phyloP scores from a whole-genome alignment of 208 protist species.

The Crithidia sp. region DNA sequence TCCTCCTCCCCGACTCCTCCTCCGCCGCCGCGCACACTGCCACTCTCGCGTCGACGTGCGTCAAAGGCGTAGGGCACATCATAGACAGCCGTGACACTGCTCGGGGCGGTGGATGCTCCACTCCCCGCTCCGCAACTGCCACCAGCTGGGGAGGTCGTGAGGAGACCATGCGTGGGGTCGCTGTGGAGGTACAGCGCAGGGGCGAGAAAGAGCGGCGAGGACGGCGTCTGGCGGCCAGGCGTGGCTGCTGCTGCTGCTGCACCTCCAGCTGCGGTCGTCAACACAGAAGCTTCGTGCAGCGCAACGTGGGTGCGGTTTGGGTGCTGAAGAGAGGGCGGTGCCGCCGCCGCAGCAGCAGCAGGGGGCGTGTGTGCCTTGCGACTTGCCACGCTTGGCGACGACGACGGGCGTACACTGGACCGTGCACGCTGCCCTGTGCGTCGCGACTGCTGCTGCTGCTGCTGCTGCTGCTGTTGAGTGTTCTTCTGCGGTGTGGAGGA shows the following conservation, averaged over 20 bases:
- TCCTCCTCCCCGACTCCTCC: background rate
- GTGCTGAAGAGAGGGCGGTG: background rate
- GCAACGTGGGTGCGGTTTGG: constrained; percentile 1
- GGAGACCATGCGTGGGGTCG: background rate
- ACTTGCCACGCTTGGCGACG: background rate
- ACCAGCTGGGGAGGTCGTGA: background rate
- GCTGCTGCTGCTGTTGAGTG: background rate
- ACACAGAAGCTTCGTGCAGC: constrained; percentile 6
- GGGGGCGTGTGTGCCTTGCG: background rate
- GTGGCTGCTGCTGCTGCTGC: background rate
- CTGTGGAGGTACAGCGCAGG: background rate
- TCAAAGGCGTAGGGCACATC: background rate
- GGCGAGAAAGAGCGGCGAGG: constrained; percentile 5
- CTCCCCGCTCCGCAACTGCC: background rate
- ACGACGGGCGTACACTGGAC: background rate
- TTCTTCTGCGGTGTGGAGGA: background rate
- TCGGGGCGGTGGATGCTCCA: too few relatives aligned
- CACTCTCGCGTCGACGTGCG: background rate
- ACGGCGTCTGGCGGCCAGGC: constrained; percentile 4
- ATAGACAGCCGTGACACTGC: too few relatives aligned
- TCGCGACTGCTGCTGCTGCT: background rate
- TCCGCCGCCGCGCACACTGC: background rate
- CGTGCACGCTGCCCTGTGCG: too few relatives aligned
- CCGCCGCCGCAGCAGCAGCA: background rate
- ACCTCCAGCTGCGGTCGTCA: constrained; percentile 2